Base-by-base conservation (phyloP, 2,329 filamentous ascomycete species). In the Thyridium curvatum region DNA sequence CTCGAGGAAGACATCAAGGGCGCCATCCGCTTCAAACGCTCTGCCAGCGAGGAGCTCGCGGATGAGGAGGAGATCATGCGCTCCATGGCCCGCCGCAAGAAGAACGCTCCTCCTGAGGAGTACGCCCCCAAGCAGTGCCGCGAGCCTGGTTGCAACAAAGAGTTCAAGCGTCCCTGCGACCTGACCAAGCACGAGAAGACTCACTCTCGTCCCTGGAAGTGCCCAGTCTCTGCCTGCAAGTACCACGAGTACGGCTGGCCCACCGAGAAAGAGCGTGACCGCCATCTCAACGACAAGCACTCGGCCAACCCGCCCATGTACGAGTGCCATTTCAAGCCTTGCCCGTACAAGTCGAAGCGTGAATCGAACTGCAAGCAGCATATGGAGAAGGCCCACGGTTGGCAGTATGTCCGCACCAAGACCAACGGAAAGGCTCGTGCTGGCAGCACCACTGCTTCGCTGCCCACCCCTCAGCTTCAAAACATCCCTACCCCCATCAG, bases 151-250 rank as follows among this genome's bases (percentile, higher is more conserved):
- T 97, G 91, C 66, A 81, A 79, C 61, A 96, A 95, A 66, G 80
- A 91, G 62, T 97, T 97, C 70, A 94, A 93, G 65, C 83, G 93
- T 45, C 88, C 88, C n/a, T 97, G 93, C 63, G 93, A 98, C 60
- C 71, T 97, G 42, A 96, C 89, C 49, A 97, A 97, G 72, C 93
- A 98, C 65, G 86, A 94, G 68, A 98, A 97, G 72, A 97, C 91
- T 0, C 93, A 98, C 62, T 89, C 87, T 40, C 86, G 93, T 29
- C 93, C 91, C 9, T 96, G 86, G 85, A 98, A 98, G 70, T 98
- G 93, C 63, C 76, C 81, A 7, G 71, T 86, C 16, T 56, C 75
- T 31, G 81, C 77, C 34, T 97, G 93, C 84, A 94, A 94, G 59
- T 97, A 95, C 62, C 80, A 86, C 59, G 77, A 84, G 28, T 80